Conservation (phyloP, 2,329 filamentous ascomycete species). For the Penicillium corylophilum region DNA sequence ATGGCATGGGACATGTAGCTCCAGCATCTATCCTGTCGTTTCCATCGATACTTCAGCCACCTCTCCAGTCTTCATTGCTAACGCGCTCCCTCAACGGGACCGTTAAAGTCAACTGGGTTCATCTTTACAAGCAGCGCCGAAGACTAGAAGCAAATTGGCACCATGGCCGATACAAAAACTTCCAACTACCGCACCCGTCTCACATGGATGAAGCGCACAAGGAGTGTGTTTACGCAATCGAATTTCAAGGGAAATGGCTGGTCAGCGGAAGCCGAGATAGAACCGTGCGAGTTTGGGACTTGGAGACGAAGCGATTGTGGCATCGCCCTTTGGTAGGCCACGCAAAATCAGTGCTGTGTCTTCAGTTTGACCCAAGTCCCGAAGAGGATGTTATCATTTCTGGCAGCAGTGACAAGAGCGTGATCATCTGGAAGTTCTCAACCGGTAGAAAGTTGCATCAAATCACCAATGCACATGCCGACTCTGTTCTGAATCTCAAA, state of each 20-base stretch:
- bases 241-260: constrained; percentile 80
- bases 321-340: constrained; percentile 74
- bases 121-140: constrained; percentile 84
- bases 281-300: constrained; percentile 85
- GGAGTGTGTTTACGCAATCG: constrained; percentile 93
- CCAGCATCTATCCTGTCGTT: constrained; percentile 11
- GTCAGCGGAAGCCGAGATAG: constrained; percentile 92
- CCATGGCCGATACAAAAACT: constrained; percentile 75
- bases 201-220: constrained; percentile 78
- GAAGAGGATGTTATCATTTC: constrained; percentile 92
- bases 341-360: constrained; percentile 80
- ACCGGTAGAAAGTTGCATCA: constrained; percentile 80
- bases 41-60: constrained; percentile 16
- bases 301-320: constrained; percentile 75
- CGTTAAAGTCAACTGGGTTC: constrained; percentile 80
- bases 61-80: constrained; percentile 34
- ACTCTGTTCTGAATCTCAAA: constrained; percentile 89
- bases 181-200: constrained; percentile 83
- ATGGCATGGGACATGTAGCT: constrained; percentile 12
- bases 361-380: constrained; percentile 89
- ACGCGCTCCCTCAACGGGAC: constrained; percentile 34
- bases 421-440: constrained; percentile 92
- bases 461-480: constrained; percentile 73
- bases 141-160: constrained; percentile 90
- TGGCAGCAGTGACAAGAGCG: constrained; percentile 85